These are phyloP conservation scores for Petrea volubilis DNA, from an alignment of 257 asterid genomes.

Conservation along the genomic window DNA sequence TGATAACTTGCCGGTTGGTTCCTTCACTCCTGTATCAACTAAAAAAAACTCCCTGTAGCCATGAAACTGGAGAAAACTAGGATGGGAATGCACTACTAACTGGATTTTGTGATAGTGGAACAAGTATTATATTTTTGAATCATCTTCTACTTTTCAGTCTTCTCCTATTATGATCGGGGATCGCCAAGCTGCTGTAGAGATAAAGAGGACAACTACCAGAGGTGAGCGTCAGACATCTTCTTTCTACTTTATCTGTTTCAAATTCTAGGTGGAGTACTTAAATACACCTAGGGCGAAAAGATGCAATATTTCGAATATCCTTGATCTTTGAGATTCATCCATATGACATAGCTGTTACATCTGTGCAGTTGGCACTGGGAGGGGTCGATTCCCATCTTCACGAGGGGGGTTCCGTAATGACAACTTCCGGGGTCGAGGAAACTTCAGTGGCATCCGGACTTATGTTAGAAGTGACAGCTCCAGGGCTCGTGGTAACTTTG, in stretches of 20 bases:
- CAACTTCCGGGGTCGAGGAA: constrained; percentile 60
- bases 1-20: background rate
- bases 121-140: background rate
- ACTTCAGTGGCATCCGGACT: constrained; percentile 47
- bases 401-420: constrained; percentile 73
- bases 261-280: background rate
- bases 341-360: constrained; percentile 4
- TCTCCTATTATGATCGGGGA: constrained; percentile 68
- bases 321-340: constrained; percentile 1
- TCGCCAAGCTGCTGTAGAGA: constrained; percentile 68
- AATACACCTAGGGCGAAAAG: too few species aligned
- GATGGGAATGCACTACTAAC: background rate
- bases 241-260: background rate
- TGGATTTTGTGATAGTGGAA: background rate
- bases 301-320: too few species aligned
- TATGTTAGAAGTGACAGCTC: constrained; percentile 61
- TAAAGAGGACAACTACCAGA: constrained; percentile 79
- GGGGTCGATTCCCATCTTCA: constrained; percentile 55
- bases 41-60: background rate
- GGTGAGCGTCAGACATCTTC: constrained; percentile 38
- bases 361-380: constrained; percentile 52
- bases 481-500: constrained; percentile 48
- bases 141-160: constrained; percentile 44
- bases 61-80: background rate
- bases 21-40: background rate